phyloP scores from a whole-genome alignment of 2,329 filamentous ascomycete species.

The Aspergillus sp. region DNA sequence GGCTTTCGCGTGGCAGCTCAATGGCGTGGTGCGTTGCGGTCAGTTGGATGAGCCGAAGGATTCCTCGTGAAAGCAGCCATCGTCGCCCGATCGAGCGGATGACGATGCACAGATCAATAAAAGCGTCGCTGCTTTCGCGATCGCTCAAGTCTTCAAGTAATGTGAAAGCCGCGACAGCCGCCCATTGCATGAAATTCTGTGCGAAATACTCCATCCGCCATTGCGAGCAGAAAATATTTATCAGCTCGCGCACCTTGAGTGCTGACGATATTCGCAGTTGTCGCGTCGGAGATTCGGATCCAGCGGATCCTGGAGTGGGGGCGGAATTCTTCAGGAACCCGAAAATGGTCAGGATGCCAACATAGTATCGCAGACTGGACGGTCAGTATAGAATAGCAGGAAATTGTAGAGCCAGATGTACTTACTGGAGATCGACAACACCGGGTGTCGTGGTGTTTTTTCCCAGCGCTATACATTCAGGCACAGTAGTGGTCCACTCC shows the following conservation, averaged over 20 bases:
- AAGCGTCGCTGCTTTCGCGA: slow-evolving; percentile 6
- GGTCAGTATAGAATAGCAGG: neutral
- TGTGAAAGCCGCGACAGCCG: slow-evolving; percentile 17
- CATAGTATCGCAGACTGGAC: slow-evolving; percentile 27
- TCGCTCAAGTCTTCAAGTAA: slow-evolving; percentile 14
- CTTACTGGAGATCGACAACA: slow-evolving; percentile 3
- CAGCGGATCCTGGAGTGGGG: slow-evolving; percentile 4
- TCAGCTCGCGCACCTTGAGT: slow-evolving; percentile 12
- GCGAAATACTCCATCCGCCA: slow-evolving; percentile 22
- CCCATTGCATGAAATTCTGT: slow-evolving; percentile 17
- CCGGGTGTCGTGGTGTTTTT: neutral
- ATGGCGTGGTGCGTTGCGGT: slow-evolving; percentile 9
- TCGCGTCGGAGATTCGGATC: neutral
- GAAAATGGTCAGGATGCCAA: slow-evolving; percentile 22
- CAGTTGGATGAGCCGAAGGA: slow-evolving; percentile 17
- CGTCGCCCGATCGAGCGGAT: slow-evolving; percentile 10
- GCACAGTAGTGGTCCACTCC: slow-evolving; percentile 5
- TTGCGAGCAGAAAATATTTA: slow-evolving; percentile 12
- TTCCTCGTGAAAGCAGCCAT: slow-evolving; percentile 14
- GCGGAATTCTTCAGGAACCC: slow-evolving; percentile 8
- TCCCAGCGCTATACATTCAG: slow-evolving; percentile 5
- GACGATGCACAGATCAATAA: slow-evolving; percentile 12
- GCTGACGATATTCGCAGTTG: slow-evolving; percentile 11
- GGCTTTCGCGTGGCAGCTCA: slow-evolving; percentile 11
- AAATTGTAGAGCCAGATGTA: neutral